Evolutionary conservation across 108 stramenopile species (phyloP).

Genomic region (Epipyxis sp.): DNA sequence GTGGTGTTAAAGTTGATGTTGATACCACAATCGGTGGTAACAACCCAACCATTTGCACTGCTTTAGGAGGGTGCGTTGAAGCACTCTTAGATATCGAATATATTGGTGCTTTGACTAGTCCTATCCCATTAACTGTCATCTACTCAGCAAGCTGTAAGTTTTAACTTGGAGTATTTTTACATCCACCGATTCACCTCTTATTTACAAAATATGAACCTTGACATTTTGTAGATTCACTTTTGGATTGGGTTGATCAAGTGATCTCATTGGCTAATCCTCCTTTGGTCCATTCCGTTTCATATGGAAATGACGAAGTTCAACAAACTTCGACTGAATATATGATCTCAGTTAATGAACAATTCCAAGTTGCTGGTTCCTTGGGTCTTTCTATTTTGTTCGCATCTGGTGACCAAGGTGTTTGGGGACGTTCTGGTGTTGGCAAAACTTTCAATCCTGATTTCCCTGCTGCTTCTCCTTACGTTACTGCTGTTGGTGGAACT

Average conservation of each 20-base stretch:
- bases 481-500: constrained; percentile 60
- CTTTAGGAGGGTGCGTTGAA: constrained; percentile 38
- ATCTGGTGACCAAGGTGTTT: constrained; percentile 53
- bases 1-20: constrained; percentile 27
- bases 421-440: constrained; percentile 43
- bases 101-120: constrained; percentile 35
- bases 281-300: constrained; percentile 39
- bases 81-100: constrained; percentile 48
- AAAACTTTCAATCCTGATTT: constrained; percentile 51
- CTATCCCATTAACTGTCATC: constrained; percentile 40
- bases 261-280: constrained; percentile 25
- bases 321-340: constrained; percentile 43
- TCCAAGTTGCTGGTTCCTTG: constrained; percentile 19
- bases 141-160: too few species aligned
- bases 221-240: constrained; percentile 29
- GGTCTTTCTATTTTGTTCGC: constrained; percentile 47
- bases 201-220: too few species aligned
- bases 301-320: constrained; percentile 52
- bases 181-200: too few species aligned
- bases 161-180: too few species aligned
- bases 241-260: constrained; percentile 40
- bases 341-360: constrained; percentile 35
- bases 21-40: constrained; percentile 32
- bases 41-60: constrained; percentile 20
- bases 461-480: constrained; percentile 59